Conservation (phyloP, 176 grass and related monocot genomes). For the Aegilops umbellulata region DNA sequence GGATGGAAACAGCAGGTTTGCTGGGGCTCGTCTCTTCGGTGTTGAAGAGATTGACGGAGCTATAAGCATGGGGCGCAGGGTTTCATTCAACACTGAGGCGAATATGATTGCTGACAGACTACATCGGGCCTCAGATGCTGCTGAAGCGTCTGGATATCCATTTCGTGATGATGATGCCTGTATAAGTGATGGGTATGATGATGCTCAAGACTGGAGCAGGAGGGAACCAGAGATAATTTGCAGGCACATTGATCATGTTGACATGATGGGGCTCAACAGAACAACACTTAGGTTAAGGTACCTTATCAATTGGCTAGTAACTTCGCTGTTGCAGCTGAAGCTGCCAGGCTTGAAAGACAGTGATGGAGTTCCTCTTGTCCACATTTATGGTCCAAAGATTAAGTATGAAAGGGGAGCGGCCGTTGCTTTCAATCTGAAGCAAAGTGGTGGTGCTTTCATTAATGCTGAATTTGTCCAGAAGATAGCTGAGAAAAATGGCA, state of each 20-base stretch:
- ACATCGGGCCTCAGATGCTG: constrained; percentile 57
- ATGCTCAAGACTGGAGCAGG: constrained; percentile 73
- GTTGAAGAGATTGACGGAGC: constrained; percentile 60
- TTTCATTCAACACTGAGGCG: constrained; percentile 84
- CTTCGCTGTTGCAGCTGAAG: constrained; percentile 82
- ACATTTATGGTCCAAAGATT: constrained; percentile 96
- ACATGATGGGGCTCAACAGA: constrained; percentile 95
- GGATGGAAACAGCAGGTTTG: constrained; percentile 71
- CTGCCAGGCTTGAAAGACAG: constrained; percentile 51
- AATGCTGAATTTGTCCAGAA: constrained; percentile 94
- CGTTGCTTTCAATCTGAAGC: constrained; percentile 93
- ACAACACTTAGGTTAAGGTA: constrained; percentile 90
- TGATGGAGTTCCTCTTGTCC: constrained; percentile 59
- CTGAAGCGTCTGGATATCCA: constrained; percentile 66
- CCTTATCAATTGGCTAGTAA: constrained; percentile 97
- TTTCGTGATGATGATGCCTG: constrained; percentile 49
- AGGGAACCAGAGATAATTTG: constrained; percentile 95
- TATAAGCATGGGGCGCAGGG: constrained; percentile 74
- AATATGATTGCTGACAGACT: constrained; percentile 52
- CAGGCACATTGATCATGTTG: constrained; percentile 96
- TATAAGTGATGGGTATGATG: constrained; percentile 70
- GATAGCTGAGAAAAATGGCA: constrained; percentile 87
- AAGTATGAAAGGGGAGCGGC: constrained; percentile 99
- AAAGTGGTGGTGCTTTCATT: constrained; percentile 58
- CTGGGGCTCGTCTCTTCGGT: constrained; percentile 62